These are phyloP conservation scores for Vitis rotundifolia DNA, from an alignment of 164 flowering plant genomes.

Conservation along the genomic window DNA sequence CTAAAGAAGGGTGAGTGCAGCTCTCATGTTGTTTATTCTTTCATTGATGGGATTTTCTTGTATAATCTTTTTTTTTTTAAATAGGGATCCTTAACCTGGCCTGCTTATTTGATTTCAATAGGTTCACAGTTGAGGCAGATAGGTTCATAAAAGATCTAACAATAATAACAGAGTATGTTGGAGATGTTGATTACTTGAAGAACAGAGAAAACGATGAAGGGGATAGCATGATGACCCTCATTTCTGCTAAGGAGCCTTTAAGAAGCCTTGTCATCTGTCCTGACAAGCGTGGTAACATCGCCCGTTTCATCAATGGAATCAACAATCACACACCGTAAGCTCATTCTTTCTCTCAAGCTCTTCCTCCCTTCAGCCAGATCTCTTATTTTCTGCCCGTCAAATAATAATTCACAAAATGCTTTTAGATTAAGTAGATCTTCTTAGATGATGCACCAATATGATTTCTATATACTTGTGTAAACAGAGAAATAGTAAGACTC, in stretches of 20 bases:
- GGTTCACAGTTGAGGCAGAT: constrained; percentile 95
- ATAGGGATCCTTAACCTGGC: neutral
- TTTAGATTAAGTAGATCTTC: too few species aligned
- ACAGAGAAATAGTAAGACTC: too few species aligned
- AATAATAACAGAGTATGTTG: constrained; percentile 83
- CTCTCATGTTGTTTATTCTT: neutral
- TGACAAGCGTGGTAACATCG: constrained; percentile 79
- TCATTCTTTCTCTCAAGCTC: neutral
- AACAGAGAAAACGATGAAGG: constrained; percentile 91
- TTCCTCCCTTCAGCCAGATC: neutral
- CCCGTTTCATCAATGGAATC: constrained; percentile 96
- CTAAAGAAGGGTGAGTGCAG: constrained; percentile 72
- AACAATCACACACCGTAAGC: constrained; percentile 86
- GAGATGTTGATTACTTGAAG: constrained; percentile 85
- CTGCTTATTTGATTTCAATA: constrained; percentile 23
- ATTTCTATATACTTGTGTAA: too few species aligned
- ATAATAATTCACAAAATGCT: neutral
- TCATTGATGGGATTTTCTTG: neutral
- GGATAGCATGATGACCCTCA: constrained; percentile 90
- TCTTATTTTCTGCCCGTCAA: neutral
- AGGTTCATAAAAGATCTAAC: constrained; percentile 72
- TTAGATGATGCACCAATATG: too few species aligned
- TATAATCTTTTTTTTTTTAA: neutral
- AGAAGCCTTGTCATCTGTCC: constrained; percentile 89
- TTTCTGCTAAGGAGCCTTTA: constrained; percentile 57